These are phyloP conservation scores for Spathaspora girioi DNA, from an alignment of 805 yeast genomes.

Conservation along the genomic window DNA sequence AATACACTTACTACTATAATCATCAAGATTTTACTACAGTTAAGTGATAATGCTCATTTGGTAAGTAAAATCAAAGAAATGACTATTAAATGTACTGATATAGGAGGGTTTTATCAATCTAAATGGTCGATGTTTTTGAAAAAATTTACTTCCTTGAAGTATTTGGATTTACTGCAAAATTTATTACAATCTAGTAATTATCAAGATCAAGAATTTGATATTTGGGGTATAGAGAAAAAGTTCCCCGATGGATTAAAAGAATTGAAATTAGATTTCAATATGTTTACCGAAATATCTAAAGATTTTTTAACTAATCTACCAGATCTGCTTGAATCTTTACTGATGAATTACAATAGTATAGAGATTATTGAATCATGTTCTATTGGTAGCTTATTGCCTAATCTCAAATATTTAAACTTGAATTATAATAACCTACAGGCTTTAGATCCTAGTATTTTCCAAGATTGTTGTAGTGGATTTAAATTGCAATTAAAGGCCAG, in stretches of 20 bases:
- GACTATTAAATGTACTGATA: conserved; percentile 28
- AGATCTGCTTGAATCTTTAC: conserved; percentile 18
- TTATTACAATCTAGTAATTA: conserved; percentile 12
- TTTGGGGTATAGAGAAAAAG: conserved; percentile 12
- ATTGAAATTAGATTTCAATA: conserved; percentile 24
- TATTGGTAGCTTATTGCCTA: conserved; percentile 14
- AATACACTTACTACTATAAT: conserved; percentile 27
- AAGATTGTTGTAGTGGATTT: conserved; percentile 3
- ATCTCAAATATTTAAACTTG: conserved; percentile 13
- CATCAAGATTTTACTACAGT: conserved; percentile 17
- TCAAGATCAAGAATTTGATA: conserved; percentile 11
- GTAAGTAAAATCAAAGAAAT: conserved; percentile 17
- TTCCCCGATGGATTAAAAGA: conserved; percentile 22
- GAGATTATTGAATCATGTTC: conserved; percentile 5
- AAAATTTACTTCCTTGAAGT: conserved; percentile 17
- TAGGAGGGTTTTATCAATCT: conserved; percentile 27
- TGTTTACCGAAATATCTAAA: conserved; percentile 15
- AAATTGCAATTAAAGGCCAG: conserved; percentile 12
- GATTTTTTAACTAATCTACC: conserved; percentile 24
- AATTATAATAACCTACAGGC: conserved; percentile 12
- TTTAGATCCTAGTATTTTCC: conserved; percentile 6
- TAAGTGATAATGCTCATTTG: conserved; percentile 11
- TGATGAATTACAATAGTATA: conserved; percentile 10
- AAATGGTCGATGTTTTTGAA: conserved; percentile 30
- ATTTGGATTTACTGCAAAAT: conserved; percentile 25